A percentile compares a stretch with the other conserved stretches of the same genome.
Conservation (phyloP, 1,284 basidiomycete species). For the Vanrija humicola region DNA sequence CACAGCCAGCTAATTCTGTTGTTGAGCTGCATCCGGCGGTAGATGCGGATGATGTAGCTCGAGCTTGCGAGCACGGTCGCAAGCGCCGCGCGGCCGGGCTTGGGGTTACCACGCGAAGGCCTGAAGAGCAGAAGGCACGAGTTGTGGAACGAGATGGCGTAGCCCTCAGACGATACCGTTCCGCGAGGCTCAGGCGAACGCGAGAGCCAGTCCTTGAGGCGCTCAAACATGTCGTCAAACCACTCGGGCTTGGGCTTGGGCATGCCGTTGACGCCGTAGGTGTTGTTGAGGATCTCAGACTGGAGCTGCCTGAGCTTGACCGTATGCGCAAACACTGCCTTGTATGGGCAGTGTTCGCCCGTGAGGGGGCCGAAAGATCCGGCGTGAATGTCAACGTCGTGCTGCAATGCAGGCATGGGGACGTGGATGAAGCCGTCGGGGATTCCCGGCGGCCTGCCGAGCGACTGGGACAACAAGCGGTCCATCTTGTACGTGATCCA, state of each 20-base stretch:
- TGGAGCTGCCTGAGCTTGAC: constrained; percentile 48
- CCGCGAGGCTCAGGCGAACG: constrained; percentile 47
- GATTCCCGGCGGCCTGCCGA: constrained; percentile 49
- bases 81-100: constrained; percentile 44
- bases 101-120: constrained; percentile 48
- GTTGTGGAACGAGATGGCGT: constrained; percentile 50
- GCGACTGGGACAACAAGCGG: constrained; percentile 44
- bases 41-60: constrained; percentile 50
- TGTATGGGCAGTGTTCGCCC: constrained; percentile 46
- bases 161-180: constrained; percentile 47
- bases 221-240: constrained; percentile 48
- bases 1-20: constrained; percentile 51
- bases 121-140: constrained; percentile 49
- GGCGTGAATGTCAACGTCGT: constrained; percentile 46
- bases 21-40: constrained; percentile 49
- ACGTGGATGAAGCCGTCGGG: constrained; percentile 50
- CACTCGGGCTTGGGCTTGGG: constrained; percentile 42
- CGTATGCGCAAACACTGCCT: constrained; percentile 47
- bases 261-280: constrained; percentile 42
- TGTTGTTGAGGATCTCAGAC: constrained; percentile 47
- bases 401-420: constrained; percentile 39
- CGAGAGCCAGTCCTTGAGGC: constrained; percentile 47
- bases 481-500: constrained; percentile 51
- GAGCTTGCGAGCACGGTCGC: constrained; percentile 48
- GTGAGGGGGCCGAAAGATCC: constrained; percentile 32